Base-by-base conservation (phyloP, 495 filamentous ascomycete species). In the Penicillium coffeae region DNA sequence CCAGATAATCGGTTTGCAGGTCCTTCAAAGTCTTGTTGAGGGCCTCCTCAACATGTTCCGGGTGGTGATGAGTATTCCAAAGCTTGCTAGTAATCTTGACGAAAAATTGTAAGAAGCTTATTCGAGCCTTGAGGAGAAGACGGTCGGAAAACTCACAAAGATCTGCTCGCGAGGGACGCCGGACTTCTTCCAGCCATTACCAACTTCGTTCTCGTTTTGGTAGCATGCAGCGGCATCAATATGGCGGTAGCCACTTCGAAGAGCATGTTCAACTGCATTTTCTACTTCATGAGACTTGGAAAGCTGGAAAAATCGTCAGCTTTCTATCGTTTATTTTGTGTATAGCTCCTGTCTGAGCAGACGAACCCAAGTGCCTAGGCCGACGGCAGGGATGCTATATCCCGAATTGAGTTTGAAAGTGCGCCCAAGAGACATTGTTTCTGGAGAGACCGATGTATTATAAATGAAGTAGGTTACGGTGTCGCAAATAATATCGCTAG, bases 171-270 rank as follows among this genome's bases (percentile, higher is more conserved):
- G 58, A 8, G 66, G 67, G 0, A 74, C 60, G 14, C 69, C 70
- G 2, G 68, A 68, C 20, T 66, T 68, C 55, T 68, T 69, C 65
- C 67, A 69, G 20, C 66, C 66, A 27, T 66, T 61, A 36, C 68
- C 69, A n/a, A 73, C 66, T 52, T 73, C 66, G n/a, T 60, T 57
- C 48, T 75, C 67, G 40, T 75, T 75, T 38, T 55, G 60, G 47
- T 73, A 75, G 19, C 59, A 58, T 10, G 64, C 60, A n/a, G 65
- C 67, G 3, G 59, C 61, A 38, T 66, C 59, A 21, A 69, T 65
- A 53, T 78, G 73, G 41, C 73, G 71, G 45, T 78, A 80, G 38
- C 75, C 76, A 2, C 57, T 50, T 35, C 66, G 72, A 39, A 80
- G 59, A 12, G 76, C 76, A 21, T 50, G 35, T 20, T 76, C 68